Conservation (phyloP, 2,329 filamentous ascomycete species). For the Coleophoma cylindrospora region DNA sequence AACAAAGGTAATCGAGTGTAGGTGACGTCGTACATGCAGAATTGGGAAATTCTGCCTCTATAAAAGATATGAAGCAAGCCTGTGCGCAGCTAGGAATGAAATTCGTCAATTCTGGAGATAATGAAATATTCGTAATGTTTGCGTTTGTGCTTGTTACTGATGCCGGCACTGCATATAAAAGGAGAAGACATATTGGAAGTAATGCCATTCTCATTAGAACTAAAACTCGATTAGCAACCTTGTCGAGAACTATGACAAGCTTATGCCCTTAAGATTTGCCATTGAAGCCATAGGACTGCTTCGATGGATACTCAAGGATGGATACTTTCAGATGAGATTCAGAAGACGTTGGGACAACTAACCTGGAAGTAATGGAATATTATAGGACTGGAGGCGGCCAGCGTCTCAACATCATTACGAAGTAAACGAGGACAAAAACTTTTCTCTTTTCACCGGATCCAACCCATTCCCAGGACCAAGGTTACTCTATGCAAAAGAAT, state of each 20-base stretch:
- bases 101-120: slow-evolving; percentile 21
- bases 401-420: slow-evolving; percentile 29
- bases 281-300: no score
- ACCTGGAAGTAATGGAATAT: slow-evolving; percentile 21
- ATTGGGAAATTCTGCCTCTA: slow-evolving; percentile 51
- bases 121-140: slow-evolving; percentile 12
- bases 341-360: slow-evolving; percentile 9
- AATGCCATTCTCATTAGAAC: slow-evolving; percentile 24
- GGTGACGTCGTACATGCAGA: slow-evolving; percentile 42
- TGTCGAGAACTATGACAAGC: not conserved
- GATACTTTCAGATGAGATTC: not conserved
- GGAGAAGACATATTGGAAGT: slow-evolving; percentile 22
- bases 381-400: slow-evolving; percentile 23
- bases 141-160: slow-evolving; percentile 11
- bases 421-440: slow-evolving; percentile 8
- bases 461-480: not conserved
- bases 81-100: slow-evolving; percentile 44
- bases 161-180: slow-evolving; percentile 17
- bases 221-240: slow-evolving; percentile 7
- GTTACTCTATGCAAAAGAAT: not conserved
- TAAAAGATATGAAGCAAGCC: slow-evolving; percentile 57
- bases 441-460: not conserved
- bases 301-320: no score
- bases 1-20: slow-evolving; percentile 60
- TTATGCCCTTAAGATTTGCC: no score